Evolutionary conservation across 2,329 filamentous ascomycete species (phyloP), one percentile per base, ranked within the genome.

Genomic region (Metarhizium sp.): DNA sequence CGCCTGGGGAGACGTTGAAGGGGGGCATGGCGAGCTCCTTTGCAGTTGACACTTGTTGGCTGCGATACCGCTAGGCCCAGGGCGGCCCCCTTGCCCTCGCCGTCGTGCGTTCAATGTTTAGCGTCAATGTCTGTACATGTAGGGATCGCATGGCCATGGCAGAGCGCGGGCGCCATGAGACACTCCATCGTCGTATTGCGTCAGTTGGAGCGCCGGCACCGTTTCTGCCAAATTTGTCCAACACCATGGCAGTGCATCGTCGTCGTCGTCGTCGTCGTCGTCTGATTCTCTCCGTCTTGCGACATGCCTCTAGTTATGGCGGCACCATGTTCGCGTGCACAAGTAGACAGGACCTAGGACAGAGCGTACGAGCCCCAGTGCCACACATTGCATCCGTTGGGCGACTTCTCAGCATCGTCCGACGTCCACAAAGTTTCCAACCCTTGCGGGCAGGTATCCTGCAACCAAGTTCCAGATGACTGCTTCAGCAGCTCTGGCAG

Each of bases 141-240:
- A 57, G 56, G 55, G 58, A 58, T 58, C 55, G 56, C 58, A 59
- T 50, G 52, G 59, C 51, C 40, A 49, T 34, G 40, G 34, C 49
- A 36, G 52, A 51, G 51, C 58, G 55, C 54, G 53, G 56, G 56
- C 55, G 59, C 56, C 48, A 59, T 58, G 56, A 56, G 54, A 58
- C 56, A 16, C 40, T 42, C 14, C 10, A 34, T 50, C 53, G 32
- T 29, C 10, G 45, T 48, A 18, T 30, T 29, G 25, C 25, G 45
- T 48, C 45, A 48, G 45, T 18, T 20, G 6, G 45, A 30, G 7
- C 13, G 16, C 4, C 13, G 11, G 14, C 25, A 7, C 25, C 20
- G 11, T 20, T 20, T 18, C 38, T 16, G 38, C 38, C 38, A 40
- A 16, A 13, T 16, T 16, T 40, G 38, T 40, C 38, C 38, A 40